Conservation (phyloP, 2,329 filamentous ascomycete genomes). For the Chrysosphaeria jannelii region DNA sequence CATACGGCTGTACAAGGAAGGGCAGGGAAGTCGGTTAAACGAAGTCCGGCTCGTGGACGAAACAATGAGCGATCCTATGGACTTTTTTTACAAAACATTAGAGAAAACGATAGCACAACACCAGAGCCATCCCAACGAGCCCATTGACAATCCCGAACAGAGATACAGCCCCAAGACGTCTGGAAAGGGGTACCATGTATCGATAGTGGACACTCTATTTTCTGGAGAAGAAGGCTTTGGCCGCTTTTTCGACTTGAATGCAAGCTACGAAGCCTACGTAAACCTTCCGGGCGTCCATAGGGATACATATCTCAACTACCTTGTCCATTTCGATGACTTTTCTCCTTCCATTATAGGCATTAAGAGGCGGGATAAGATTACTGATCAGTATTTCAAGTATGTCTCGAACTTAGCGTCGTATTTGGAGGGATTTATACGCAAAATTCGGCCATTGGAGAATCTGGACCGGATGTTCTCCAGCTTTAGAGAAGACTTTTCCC, state of each 20-base stretch:
- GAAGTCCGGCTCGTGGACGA: slow-evolving; percentile 49
- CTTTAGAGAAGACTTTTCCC: slow-evolving; percentile 63
- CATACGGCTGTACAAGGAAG: slow-evolving; percentile 60
- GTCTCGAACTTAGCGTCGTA: slow-evolving; percentile 54
- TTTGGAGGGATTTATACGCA: slow-evolving; percentile 62
- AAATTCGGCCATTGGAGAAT: slow-evolving; percentile 64
- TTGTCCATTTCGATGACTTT: slow-evolving; percentile 76
- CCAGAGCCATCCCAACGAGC: slow-evolving; percentile 72
- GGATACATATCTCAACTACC: slow-evolving; percentile 70
- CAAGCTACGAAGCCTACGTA: slow-evolving; percentile 60
- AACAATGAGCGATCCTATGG: slow-evolving; percentile 30
- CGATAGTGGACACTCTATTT: slow-evolving; percentile 65
- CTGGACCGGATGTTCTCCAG: slow-evolving; percentile 43
- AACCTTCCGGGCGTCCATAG: slow-evolving; percentile 72
- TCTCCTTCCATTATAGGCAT: slow-evolving; percentile 40
- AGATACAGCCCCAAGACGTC: slow-evolving; percentile 40
- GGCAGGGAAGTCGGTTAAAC: slow-evolving; percentile 34
- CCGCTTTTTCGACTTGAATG: slow-evolving; percentile 69
- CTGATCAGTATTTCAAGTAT: slow-evolving; percentile 78
- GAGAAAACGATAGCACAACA: slow-evolving; percentile 65
- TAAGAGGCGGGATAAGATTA: slow-evolving; percentile 60
- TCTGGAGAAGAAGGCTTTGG: slow-evolving; percentile 87
- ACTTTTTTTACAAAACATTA: slow-evolving; percentile 74
- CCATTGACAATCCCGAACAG: slow-evolving; percentile 78
- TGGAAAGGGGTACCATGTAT: background rate